Base-by-base conservation (phyloP, 2,329 filamentous ascomycete species). In the Penicillium sp. region DNA sequence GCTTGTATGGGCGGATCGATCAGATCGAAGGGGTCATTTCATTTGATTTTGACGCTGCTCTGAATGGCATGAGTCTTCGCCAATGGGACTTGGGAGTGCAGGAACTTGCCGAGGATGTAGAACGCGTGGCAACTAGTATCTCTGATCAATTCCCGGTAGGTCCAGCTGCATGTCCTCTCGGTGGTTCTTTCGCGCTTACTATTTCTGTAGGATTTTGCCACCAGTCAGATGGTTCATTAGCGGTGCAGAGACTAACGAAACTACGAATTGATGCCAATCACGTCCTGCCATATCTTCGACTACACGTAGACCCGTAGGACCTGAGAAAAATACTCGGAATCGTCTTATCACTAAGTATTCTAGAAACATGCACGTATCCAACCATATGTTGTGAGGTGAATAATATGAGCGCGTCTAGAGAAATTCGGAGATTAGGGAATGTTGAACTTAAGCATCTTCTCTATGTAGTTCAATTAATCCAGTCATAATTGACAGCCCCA, bases 71-170 rank as follows among this genome's bases (percentile, higher is more conserved):
- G 76, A 60, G 88, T 65, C 75, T 94, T 62, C 77, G 85, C 30
- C 77, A 82, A 53, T 96, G 90, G 90, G 90, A 96, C 64, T 74
- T 77, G 20, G 93, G 93, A 52, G 86, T 96, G 13, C 82, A 90
- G 60, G 81, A 80, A 17, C 62, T 96, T 39, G 82, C 89, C 2
- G 88, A 96, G 63, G 86, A 94, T 59, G 85, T 95, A 4, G 90
- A 95, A 66, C 83, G 81, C 51, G 80, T 93, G 44, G 85, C 86
- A 11, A 87, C 85, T 29, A 76, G 82, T 50, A 73, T 96, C 49
- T 84, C 92, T 61, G 79, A 79, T 48, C 79, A 85, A 58, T 87
- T 90, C 62, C 88, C 92, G 14, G 83, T 79, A 59, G 62, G 74
- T 66, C 30, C 3, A 15, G 3, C 23, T 26, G 35, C 7, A 3